These are phyloP conservation scores for Sarocladiaceae sp. DNA, from an alignment of 2,329 filamentous ascomycete species.

Conservation along the genomic window DNA sequence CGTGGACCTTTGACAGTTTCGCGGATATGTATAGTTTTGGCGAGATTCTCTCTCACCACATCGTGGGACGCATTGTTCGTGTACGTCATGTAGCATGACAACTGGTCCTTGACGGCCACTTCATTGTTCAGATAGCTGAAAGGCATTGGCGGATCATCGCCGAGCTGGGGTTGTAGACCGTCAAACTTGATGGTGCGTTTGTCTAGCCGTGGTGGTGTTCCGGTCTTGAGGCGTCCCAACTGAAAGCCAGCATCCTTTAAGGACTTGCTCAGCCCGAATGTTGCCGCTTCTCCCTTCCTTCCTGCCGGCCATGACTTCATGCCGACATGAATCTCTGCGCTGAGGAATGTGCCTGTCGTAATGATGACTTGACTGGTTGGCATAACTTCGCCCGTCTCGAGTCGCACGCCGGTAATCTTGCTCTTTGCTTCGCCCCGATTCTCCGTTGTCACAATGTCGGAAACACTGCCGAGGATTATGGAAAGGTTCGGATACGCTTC, in stretches of 20 bases:
- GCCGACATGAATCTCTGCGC: conserved; percentile 94
- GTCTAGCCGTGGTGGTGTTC: conserved; percentile 84
- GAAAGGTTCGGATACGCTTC: conserved; percentile 69
- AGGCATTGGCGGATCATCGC: conserved; percentile 78
- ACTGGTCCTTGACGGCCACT: conserved; percentile 73
- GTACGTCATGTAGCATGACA: conserved; percentile 80
- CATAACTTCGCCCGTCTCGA: conserved; percentile 83
- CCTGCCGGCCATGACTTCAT: conserved; percentile 79
- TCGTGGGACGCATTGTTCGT: conserved; percentile 80
- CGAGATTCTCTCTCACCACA: conserved; percentile 81
- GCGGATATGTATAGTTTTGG: conserved; percentile 92
- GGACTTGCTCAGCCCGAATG: conserved; percentile 86
- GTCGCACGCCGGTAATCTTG: conserved; percentile 74
- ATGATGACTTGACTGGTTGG: conserved; percentile 79
- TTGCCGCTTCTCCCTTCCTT: conserved; percentile 88
- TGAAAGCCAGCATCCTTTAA: conserved; percentile 82
- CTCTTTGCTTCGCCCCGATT: conserved; percentile 38
- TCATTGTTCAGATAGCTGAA: conserved; percentile 84
- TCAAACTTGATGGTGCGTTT: conserved; percentile 75
- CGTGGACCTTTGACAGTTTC: conserved; percentile 91
- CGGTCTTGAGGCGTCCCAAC: conserved; percentile 87
- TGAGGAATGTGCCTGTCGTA: conserved; percentile 91
- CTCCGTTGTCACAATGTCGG: conserved; percentile 70
- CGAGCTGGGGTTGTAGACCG: conserved; percentile 63
- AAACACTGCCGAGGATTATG: conserved; percentile 80